A percentile compares a stretch with the other conserved stretches of the same genome.
Conservation (phyloP, 768 basidiomycete genomes). For the Plicaturopsis crispa region DNA sequence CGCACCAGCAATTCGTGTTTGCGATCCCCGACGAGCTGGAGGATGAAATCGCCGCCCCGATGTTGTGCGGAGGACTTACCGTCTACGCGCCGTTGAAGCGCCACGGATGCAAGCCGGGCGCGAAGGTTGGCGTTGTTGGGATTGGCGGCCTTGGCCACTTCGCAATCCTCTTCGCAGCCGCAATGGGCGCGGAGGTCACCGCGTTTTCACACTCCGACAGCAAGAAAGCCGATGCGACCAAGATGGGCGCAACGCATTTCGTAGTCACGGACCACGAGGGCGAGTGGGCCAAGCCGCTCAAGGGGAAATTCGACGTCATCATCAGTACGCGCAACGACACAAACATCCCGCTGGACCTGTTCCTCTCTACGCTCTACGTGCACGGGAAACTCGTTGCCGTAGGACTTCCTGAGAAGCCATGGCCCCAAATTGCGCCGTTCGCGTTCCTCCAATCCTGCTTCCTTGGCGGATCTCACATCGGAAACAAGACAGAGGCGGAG, state of each 20-base stretch:
- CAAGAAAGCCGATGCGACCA: slow-evolving; percentile 49
- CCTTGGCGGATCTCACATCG: slow-evolving; percentile 31
- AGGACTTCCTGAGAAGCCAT: slow-evolving; percentile 42
- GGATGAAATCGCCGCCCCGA: no score
- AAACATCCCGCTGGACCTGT: slow-evolving; percentile 17
- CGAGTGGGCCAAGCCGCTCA: slow-evolving; percentile 25
- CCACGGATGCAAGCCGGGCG: slow-evolving; percentile 23
- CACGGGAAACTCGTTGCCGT: slow-evolving; percentile 52
- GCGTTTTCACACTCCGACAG: slow-evolving; percentile 47
- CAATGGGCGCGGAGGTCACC: slow-evolving; percentile 49
- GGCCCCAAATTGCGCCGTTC: no score
- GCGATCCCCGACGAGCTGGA: slow-evolving; percentile 47
- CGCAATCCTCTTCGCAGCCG: slow-evolving; percentile 37
- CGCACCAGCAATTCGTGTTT: slow-evolving; percentile 48
- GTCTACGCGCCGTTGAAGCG: slow-evolving; percentile 52
- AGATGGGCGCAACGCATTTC: slow-evolving; percentile 50
- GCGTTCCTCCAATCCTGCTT: slow-evolving; percentile 17
- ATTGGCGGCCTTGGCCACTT: slow-evolving; percentile 20
- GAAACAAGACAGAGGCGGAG: slow-evolving; percentile 48
- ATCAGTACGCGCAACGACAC: slow-evolving; percentile 20
- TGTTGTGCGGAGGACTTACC: slow-evolving; percentile 62
- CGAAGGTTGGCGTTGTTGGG: slow-evolving; percentile 54
- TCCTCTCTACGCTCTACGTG: slow-evolving; percentile 38
- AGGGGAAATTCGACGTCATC: slow-evolving; percentile 41
- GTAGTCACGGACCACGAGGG: slow-evolving; percentile 38